Base-by-base conservation (phyloP, 768 basidiomycete species). In the Podaxis sp. region DNA sequence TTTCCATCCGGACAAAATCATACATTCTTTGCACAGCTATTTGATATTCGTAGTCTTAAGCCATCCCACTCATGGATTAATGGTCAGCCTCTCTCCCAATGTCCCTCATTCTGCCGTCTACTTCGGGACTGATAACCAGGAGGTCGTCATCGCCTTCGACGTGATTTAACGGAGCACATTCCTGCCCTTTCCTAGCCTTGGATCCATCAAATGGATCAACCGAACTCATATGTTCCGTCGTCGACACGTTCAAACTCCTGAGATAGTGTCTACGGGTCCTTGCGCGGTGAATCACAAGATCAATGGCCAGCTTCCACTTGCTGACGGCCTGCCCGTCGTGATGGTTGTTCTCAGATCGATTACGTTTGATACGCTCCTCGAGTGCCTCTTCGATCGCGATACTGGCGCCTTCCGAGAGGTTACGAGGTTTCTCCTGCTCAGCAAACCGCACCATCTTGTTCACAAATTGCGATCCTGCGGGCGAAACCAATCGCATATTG, bases 181-280 rank as follows among this genome's bases (percentile, higher is more conserved):
- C 66, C 46, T 67, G 56, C 52, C 80, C 82, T 65, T 69, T 75
- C 44, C 84, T 74, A 38, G 76, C 74, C 55, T 73, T 75, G 58
- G 75, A 68, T 44, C 90, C 90, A 67, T 92, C 87, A 70, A 86
- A 90, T 51, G 82, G 82, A 71, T 96, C 93, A 0, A 95, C 86
- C 6, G 69, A 70, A 65, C 83, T 87, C 93, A 95, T 93, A 69
- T 94, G 87, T 72, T 94, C 90, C 44, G 82, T 79, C 39, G 78
- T 76, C 11, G 84, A 79, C 26, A 92, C 79, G 59, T 82, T 80
- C 66, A 93, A 76, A 55, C 87, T 79, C 58, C 86, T 79, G 66
- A 75, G 77, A 70, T 89, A 87, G 68, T 89, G 87, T 26, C 72
- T 71, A 48, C 75, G 75, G 42, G 83, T 84, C 73, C 77, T 80